A percentile compares a stretch with the other conserved stretches of the same genome.
phyloP scores from a whole-genome alignment of 2,329 filamentous ascomycete species.

The Fusarium solani-melongenae region DNA sequence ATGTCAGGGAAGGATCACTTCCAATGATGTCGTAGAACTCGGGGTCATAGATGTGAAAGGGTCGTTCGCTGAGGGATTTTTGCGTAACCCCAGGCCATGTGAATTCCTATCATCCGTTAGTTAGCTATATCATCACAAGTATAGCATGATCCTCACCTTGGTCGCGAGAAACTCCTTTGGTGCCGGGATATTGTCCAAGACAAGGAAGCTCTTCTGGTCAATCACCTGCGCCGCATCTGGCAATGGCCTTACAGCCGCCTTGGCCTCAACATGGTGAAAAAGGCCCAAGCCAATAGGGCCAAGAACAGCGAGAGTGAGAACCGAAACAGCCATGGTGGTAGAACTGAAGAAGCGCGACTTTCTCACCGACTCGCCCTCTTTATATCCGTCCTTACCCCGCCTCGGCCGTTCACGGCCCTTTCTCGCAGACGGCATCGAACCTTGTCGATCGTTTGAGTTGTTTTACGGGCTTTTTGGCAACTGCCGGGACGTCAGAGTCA shows the following conservation, averaged over 20 bases:
- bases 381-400: constrained; percentile 1
- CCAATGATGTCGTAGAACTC: constrained; percentile 64
- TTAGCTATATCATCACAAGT: no score
- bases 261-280: background rate
- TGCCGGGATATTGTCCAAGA: constrained; percentile 28
- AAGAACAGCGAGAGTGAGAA: background rate
- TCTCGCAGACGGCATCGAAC: background rate
- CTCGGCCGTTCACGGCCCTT: background rate
- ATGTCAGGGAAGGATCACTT: constrained; percentile 58
- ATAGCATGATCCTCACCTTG: background rate
- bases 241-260: background rate
- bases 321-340: background rate
- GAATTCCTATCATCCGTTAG: constrained; percentile 9
- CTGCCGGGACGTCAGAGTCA: background rate
- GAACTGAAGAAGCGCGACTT: background rate
- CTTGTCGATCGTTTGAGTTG: background rate
- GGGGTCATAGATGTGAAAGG: constrained; percentile 55
- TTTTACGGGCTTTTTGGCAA: background rate
- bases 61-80: constrained; percentile 32
- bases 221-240: constrained; percentile 36
- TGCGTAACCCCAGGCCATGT: constrained; percentile 39
- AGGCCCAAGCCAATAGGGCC: background rate
- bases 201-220: constrained; percentile 38
- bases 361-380: background rate
- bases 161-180: constrained; percentile 30